Evolutionary conservation across 768 basidiomycete genomes (phyloP).

Genomic region (Boletus speciosus): DNA sequence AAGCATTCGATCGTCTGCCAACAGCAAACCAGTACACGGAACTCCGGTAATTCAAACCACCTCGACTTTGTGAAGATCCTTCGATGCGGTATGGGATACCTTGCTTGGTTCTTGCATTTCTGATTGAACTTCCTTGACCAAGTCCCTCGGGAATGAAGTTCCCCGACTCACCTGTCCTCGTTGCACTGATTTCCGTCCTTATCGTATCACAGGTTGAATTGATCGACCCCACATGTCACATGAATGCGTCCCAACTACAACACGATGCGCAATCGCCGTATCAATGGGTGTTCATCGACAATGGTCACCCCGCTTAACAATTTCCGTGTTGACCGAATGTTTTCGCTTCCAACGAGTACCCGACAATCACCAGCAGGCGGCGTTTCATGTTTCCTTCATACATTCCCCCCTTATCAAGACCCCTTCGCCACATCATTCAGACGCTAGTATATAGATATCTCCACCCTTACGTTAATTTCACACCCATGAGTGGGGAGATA

Average conservation of each 20-base stretch:
- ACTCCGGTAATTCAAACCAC: background rate
- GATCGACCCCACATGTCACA: conserved; percentile 11
- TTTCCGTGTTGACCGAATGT: conserved; percentile 11
- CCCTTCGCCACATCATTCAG: background rate
- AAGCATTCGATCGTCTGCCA: background rate
- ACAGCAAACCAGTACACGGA: background rate
- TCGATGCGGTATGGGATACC: background rate
- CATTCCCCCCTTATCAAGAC: conserved; percentile 4
- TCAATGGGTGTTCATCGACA: background rate
- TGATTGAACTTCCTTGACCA: background rate
- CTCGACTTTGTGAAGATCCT: background rate
- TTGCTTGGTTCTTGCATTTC: background rate
- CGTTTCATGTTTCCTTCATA: background rate
- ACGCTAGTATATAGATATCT: background rate
- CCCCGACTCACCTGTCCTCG: background rate
- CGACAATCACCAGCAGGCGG: conserved; percentile 10
- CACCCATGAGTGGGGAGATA: conserved; percentile 8
- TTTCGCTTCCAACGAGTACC: background rate
- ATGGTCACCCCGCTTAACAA: background rate
- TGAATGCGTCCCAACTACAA: conserved; percentile 12
- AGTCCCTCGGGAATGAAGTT: conserved; percentile 15
- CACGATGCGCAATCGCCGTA: background rate
- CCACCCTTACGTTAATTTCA: conserved; percentile 13
- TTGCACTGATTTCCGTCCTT: conserved; percentile 10
- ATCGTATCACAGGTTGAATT: conserved; percentile 8